These are phyloP conservation scores for Cercis canadensis DNA, from an alignment of 306 rosid genomes.

Conservation along the genomic window DNA sequence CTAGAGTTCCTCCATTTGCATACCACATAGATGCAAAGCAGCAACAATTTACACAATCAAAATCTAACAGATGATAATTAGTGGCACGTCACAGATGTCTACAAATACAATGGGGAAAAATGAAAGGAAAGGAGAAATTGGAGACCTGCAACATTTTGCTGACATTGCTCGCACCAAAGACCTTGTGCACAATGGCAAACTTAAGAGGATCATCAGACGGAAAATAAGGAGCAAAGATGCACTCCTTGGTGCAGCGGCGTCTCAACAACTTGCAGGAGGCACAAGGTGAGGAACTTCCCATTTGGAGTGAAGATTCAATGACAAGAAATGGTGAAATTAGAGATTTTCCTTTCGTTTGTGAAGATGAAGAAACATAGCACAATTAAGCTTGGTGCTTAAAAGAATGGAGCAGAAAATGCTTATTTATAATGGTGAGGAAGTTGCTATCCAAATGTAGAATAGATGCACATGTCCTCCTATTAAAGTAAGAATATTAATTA, in stretches of 20 bases:
- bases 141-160: slow-evolving; percentile 83
- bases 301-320: slow-evolving; percentile 20
- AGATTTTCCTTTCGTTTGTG: too few species aligned
- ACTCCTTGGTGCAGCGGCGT: slow-evolving; percentile 81
- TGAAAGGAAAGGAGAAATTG: slow-evolving; percentile 2
- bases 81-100: too few species aligned
- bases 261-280: slow-evolving; percentile 84
- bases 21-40: too few species aligned
- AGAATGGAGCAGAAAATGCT: slow-evolving; percentile 33
- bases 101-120: background rate
- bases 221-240: slow-evolving; percentile 81
- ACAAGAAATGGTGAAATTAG: too few species aligned
- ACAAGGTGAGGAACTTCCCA: slow-evolving; percentile 80
- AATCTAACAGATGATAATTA: too few species aligned
- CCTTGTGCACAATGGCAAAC: slow-evolving; percentile 88
- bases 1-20: too few species aligned
- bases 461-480: slow-evolving; percentile 56
- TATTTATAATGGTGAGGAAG: slow-evolving; percentile 64
- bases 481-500: too few species aligned
- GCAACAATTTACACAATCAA: too few species aligned
- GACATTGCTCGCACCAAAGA: slow-evolving; percentile 89
- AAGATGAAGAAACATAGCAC: too few species aligned
- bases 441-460: slow-evolving; percentile 43
- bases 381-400: slow-evolving; percentile 32
- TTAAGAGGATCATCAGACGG: slow-evolving; percentile 78